Conservation (phyloP, 345 rosid genomes). For the Syzygium jambos region DNA sequence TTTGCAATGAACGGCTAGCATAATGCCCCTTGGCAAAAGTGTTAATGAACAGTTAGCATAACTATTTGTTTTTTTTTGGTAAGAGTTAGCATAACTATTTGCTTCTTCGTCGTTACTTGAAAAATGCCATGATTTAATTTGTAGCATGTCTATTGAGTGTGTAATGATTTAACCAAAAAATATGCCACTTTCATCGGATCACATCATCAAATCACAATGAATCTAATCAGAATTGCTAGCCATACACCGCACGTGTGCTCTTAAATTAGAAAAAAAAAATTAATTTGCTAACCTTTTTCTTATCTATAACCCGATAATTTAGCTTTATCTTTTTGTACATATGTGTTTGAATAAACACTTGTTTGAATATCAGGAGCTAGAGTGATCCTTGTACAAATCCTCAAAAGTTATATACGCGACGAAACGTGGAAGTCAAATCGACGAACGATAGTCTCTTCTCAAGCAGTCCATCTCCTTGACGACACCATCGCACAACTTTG, state of each 20-base stretch:
- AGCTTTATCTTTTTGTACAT: not conserved
- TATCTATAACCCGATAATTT: not conserved
- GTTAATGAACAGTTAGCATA: too few relatives aligned
- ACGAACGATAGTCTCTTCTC: not conserved
- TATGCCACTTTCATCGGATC: not conserved
- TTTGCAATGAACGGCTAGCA: too few relatives aligned
- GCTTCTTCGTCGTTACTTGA: not conserved
- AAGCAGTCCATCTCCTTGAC: not conserved
- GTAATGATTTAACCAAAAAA: not conserved
- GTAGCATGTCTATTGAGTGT: not conserved
- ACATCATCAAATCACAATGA: not conserved
- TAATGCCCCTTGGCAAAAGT: too few relatives aligned
- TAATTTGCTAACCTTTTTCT: too few relatives aligned
- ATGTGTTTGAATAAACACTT: not conserved
- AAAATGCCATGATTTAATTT: not conserved
- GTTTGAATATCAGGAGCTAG: not conserved
- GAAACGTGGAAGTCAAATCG: not conserved
- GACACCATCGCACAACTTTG: not conserved
- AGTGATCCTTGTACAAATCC: not conserved
- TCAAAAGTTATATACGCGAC: not conserved
- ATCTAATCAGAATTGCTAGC: not conserved
- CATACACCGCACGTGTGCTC: too few relatives aligned
- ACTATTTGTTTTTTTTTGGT: not conserved
- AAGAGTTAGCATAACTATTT: not conserved
- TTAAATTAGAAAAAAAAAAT: too few relatives aligned